Evolutionary conservation across 225 moss, liverwort and hornwort species (phyloP).

Genomic region (Physcomitrellopsis africana): DNA sequence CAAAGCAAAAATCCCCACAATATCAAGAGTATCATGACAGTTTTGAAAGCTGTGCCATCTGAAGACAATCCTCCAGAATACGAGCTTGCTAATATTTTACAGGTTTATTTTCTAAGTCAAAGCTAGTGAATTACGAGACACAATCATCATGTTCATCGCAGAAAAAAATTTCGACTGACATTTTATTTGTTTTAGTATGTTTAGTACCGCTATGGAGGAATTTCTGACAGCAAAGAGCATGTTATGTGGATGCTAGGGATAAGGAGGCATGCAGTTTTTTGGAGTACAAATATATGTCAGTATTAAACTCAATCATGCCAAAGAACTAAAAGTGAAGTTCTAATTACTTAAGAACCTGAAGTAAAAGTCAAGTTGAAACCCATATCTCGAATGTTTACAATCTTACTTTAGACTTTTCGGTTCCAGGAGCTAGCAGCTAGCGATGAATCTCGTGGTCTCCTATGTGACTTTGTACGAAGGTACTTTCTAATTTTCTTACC

Average conservation of each 20-base stretch:
- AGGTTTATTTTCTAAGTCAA: conserved; percentile 54
- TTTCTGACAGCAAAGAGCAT: conserved; percentile 22
- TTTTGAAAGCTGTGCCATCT: conserved; percentile 89
- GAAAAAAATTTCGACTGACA: conserved; percentile 8
- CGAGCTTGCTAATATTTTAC: conserved; percentile 92
- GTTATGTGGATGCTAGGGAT: conserved; percentile 9
- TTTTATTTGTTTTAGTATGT: conserved; percentile 2
- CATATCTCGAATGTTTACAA: conserved; percentile 6
- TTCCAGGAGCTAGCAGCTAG: conserved; percentile 90
- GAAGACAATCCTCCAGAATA: conserved; percentile 93
- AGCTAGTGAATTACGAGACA: background rate
- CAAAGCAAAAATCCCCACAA: conserved; percentile 91
- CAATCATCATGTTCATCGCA: background rate
- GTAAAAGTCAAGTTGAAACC: background rate
- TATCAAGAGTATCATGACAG: conserved; percentile 84
- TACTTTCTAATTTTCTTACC: conserved; percentile 28
- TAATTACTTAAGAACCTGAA: conserved; percentile 11
- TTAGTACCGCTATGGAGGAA: background rate
- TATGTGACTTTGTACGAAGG: conserved; percentile 93
- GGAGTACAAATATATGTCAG: background rate
- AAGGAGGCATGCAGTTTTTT: background rate
- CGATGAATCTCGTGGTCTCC: conserved; percentile 82
- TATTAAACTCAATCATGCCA: conserved; percentile 11
- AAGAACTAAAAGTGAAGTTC: conserved; percentile 17
- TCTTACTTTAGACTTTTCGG: conserved; percentile 26